Percentiles rank a stretch among this genome's conserved stretches.
Conservation (phyloP, 306 rosid genomes). For the Rosa lucieae region DNA sequence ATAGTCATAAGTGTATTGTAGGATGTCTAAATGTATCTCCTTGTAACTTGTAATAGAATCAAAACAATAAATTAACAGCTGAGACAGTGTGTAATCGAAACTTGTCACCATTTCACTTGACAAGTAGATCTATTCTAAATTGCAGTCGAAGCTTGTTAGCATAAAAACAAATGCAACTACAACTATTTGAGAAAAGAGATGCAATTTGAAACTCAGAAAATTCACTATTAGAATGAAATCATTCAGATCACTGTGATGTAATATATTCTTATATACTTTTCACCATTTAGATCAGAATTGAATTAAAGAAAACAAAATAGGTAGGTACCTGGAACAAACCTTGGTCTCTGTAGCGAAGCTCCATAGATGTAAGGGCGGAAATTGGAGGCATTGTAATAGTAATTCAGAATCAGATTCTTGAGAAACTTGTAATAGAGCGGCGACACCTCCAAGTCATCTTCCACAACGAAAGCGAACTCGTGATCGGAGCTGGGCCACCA, state of each 20-base stretch:
- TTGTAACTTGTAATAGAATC: not conserved
- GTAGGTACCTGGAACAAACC: constrained; percentile 95
- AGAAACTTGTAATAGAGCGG: constrained; percentile 76
- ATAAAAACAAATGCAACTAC: not conserved
- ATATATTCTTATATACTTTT: not conserved
- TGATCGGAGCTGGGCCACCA: constrained; percentile 93
- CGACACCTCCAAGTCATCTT: constrained; percentile 92
- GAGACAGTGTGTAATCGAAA: not conserved
- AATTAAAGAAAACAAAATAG: not conserved
- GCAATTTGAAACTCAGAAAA: not conserved
- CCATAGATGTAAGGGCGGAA: constrained; percentile 77
- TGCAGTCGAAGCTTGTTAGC: not conserved
- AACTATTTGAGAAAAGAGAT: too few relatives aligned
- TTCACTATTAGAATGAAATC: not conserved
- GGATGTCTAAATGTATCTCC: not conserved
- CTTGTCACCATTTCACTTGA: not conserved
- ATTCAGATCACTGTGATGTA: not conserved
- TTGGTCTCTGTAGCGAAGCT: constrained; percentile 85
- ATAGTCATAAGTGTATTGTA: not conserved
- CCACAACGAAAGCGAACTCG: constrained; percentile 80
- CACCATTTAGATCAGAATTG: not conserved
- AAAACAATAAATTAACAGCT: not conserved
- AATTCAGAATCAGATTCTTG: constrained; percentile 63
- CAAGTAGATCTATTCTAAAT: not conserved
- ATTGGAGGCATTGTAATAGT: constrained; percentile 71